phyloP scores from a whole-genome alignment of 441 rosid genomes.

The Rhodomyrtus psidioides region DNA sequence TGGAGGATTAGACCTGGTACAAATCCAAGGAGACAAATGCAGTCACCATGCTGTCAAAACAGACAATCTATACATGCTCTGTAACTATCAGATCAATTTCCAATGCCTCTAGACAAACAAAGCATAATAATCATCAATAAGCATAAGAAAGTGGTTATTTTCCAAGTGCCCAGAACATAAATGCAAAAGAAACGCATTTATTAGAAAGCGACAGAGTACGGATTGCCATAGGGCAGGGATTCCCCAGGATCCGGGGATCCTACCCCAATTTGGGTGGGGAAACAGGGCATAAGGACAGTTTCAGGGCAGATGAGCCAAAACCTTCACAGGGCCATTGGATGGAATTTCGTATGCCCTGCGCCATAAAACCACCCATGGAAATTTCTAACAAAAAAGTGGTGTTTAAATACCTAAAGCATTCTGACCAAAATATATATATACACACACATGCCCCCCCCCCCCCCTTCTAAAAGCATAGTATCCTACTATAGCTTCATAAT shows the following conservation, averaged over 20 bases:
- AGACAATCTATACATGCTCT: neutral
- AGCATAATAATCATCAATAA: neutral
- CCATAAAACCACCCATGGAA: neutral
- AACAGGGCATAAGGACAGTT: neutral
- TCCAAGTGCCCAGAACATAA: neutral
- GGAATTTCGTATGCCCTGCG: neutral
- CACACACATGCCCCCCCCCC: too few relatives aligned
- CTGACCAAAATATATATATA: too few relatives aligned
- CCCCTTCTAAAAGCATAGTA: neutral
- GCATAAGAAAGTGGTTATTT: neutral
- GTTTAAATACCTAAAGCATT: neutral
- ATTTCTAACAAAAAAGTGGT: neutral
- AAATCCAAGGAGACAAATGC: neutral
- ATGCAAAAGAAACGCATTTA: neutral
- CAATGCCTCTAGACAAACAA: neutral
- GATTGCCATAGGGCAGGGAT: neutral
- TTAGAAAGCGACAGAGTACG: neutral
- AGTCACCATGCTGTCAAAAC: neutral
- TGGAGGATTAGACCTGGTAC: neutral
- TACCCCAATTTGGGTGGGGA: neutral
- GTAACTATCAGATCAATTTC: neutral
- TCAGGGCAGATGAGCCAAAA: neutral
- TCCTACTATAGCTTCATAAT: neutral
- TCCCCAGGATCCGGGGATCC: neutral
- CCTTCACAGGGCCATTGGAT: neutral